Conservation (phyloP, 768 basidiomycete species). For the Hemileccinum impolitum region DNA sequence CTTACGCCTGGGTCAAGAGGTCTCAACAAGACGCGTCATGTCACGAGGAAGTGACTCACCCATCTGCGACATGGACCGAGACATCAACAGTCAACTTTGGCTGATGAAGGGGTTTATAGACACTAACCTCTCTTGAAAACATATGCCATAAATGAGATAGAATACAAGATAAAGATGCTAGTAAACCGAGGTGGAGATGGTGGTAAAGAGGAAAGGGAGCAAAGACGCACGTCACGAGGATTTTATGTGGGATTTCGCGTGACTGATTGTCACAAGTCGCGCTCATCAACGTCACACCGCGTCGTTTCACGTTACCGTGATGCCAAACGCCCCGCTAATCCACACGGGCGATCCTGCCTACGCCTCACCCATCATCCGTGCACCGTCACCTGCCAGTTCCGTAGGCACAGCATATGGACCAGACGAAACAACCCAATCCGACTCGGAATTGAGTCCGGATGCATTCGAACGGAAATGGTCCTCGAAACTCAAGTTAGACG, state of each 20-base stretch:
- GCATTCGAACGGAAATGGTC: constrained; percentile 37
- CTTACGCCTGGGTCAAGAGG: constrained; percentile 55
- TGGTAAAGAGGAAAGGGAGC: constrained; percentile 17
- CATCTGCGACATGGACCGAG: constrained; percentile 36
- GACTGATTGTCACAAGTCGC: constrained; percentile 30
- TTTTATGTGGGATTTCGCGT: constrained; percentile 29
- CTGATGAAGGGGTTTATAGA: background rate
- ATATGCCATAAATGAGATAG: constrained; percentile 38
- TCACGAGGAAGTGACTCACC: constrained; percentile 33
- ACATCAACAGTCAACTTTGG: constrained; percentile 6
- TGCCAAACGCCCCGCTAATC: constrained; percentile 31
- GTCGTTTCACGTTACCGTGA: constrained; percentile 17
- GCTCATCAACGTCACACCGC: constrained; percentile 35
- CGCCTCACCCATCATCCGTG: constrained; percentile 43
- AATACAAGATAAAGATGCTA: constrained; percentile 3
- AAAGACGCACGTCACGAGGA: constrained; percentile 25
- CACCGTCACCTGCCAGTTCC: constrained; percentile 45
- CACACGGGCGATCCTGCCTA: constrained; percentile 38
- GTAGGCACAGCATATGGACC: constrained; percentile 45
- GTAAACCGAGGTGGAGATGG: constrained; percentile 17
- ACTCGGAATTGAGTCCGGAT: constrained; percentile 35
- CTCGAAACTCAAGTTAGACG: constrained; percentile 33
- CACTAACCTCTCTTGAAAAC: constrained; percentile 58
- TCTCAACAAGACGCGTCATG: constrained; percentile 25
- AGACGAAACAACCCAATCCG: constrained; percentile 43